Evolutionary conservation across 2,329 filamentous ascomycete species (phyloP).

Genomic region (Colletotrichum gigasporum): DNA sequence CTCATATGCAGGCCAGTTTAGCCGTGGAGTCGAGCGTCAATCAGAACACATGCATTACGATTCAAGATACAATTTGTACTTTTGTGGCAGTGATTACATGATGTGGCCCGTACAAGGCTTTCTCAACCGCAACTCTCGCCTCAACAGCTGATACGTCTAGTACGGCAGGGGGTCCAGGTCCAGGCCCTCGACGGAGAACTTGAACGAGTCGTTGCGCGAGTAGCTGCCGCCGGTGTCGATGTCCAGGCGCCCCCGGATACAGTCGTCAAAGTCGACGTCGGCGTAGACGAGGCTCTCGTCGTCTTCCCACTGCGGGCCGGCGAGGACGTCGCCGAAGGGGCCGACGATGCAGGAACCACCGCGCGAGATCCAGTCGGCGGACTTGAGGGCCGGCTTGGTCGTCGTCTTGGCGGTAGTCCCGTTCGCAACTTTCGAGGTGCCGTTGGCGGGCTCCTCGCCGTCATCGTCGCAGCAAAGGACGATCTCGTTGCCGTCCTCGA

Average conservation of each 20-base stretch:
- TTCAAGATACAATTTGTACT: neutral
- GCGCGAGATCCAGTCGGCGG: conserved; percentile 65
- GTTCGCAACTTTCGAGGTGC: conserved; percentile 28
- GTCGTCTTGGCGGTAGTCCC: neutral
- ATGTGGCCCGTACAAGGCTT: neutral
- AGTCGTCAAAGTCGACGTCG: conserved; percentile 89
- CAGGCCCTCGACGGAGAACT: conserved; percentile 66
- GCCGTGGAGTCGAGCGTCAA: conserved; percentile 2
- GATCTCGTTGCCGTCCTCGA: conserved; percentile 66
- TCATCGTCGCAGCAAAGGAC: conserved; percentile 49
- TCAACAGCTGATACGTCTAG: conserved; percentile 29
- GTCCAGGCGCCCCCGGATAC: conserved; percentile 82
- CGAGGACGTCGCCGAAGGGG: conserved; percentile 81
- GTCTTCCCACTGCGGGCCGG: conserved; percentile 87
- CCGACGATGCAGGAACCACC: conserved; percentile 87
- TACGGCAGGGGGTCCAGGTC: conserved; percentile 68
- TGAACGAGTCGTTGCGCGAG: conserved; percentile 73
- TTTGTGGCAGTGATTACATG: neutral
- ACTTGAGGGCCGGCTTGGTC: neutral
- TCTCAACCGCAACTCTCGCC: neutral
- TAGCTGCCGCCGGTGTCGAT: conserved; percentile 88
- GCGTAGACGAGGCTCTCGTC: conserved; percentile 71
- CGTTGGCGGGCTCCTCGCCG: conserved; percentile 3
- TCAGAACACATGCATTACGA: conserved; percentile 25
- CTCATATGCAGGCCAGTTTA: conserved; percentile 5